Conservation (phyloP, 2,329 filamentous ascomycete species). For the Penicillium sp. region DNA sequence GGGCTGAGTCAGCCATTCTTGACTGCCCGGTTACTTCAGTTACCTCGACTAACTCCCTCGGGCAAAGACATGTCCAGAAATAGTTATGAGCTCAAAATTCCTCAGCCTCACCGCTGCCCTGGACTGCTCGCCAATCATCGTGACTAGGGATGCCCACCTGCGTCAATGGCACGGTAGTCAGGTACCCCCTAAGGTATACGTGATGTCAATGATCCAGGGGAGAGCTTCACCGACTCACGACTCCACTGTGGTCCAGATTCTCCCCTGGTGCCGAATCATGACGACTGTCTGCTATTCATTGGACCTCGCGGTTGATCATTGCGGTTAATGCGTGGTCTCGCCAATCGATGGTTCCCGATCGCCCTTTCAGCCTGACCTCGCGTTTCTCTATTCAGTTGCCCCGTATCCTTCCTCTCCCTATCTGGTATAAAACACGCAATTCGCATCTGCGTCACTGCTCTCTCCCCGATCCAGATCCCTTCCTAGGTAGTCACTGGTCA, state of each 20-base stretch:
- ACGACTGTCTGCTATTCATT: constrained; percentile 2
- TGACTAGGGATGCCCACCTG: constrained; percentile 3
- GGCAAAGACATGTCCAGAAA: not conserved
- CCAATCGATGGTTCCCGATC: constrained; percentile 5
- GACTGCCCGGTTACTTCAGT: constrained; percentile 8
- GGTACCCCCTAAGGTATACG: not conserved
- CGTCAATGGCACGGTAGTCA: not conserved
- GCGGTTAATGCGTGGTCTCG: constrained; percentile 1
- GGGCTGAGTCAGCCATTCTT: constrained; percentile 26
- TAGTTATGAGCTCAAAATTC: constrained; percentile 6
- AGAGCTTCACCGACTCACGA: constrained; percentile 1
- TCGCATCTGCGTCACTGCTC: not conserved
- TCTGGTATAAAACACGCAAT: not conserved
- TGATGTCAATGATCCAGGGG: constrained; percentile 22
- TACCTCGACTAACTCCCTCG: not conserved
- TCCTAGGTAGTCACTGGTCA: not conserved
- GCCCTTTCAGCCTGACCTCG: not conserved
- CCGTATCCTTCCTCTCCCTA: not conserved
- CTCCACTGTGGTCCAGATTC: constrained; percentile 21
- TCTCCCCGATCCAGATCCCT: not conserved
- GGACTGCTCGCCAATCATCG: not conserved
- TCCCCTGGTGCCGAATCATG: constrained; percentile 1
- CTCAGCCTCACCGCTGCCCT: constrained; percentile 17
- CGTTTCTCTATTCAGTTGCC: not conserved
- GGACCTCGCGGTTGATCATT: constrained; percentile 9